Base-by-base conservation (phyloP, 768 basidiomycete genomes). In the Tylopilus cervinicoccineus region DNA sequence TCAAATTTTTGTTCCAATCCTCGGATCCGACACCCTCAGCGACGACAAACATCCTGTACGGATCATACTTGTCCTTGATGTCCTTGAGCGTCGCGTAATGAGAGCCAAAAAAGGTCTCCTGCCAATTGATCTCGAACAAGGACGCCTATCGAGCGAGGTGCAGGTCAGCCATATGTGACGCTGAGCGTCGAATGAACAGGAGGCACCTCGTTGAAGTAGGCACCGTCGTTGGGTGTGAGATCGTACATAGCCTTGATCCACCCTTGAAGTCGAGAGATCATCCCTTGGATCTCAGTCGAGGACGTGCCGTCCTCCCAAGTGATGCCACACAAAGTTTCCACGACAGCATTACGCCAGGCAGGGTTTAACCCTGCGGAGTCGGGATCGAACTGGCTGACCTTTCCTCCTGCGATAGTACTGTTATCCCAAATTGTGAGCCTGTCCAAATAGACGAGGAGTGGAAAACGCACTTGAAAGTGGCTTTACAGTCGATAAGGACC, bases 131-230 rank as follows among this genome's bases (percentile, higher is more conserved):
- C 52, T 76, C 73, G 28, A 72, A 71, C 39, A 72, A 52, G 1
- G 70, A 75, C 2, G 71, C 77, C 77, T 78, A 38, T 20, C 3
- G 5, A 23, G 27, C 1, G 6, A 19, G 6, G 9, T 24, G 5
- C 26, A 9, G 28, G 2, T 20, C 9, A 27, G n/a, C n/a, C n/a
- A n/a, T n/a, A n/a, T n/a, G n/a, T n/a, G n/a, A n/a, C n/a, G n/a
- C n/a, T n/a, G n/a, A n/a, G n/a, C n/a, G n/a, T 20, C 12, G 3
- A 6, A 45, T 6, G 33, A 3, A 11, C 3, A 1, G 34, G 16
- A 53, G 66, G 19, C 20, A 72, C 76, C 70, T 79, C 76, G 54
- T 79, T 76, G 40, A 74, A 67, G 57, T 79, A 77, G 2, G 77
- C 66, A 5, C 72, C 76, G 5, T 62, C 59, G 8, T 56, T 37